A percentile compares a stretch with the other conserved stretches of the same genome.
Conservation (phyloP, 495 filamentous ascomycete genomes). For the Penicillium egyptiacum region DNA sequence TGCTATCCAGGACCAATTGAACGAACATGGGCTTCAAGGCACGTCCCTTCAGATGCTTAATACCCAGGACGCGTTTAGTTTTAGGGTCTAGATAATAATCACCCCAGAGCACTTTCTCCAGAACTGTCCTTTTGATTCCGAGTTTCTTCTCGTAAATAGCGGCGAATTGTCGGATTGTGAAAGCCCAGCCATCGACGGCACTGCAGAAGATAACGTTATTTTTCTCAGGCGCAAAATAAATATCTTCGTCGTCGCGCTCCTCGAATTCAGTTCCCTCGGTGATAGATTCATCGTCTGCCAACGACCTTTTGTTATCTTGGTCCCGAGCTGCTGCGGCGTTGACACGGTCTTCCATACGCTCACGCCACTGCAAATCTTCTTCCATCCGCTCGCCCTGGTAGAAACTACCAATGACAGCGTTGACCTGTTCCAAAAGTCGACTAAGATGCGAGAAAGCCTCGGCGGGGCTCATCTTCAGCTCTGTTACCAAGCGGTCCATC, state of each 20-base stretch:
- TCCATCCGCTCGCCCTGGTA: conserved; percentile 99
- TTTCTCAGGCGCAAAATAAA: conserved; percentile 97
- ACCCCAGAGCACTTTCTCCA: conserved; percentile 97
- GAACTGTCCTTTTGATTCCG: conserved; percentile 82
- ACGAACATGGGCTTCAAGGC: conserved; percentile 96
- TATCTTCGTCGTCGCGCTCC: conserved; percentile 92
- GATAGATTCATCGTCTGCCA: conserved; percentile 53
- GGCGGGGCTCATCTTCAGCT: conserved; percentile 84
- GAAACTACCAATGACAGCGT: conserved; percentile 95
- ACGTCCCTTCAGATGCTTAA: conserved; percentile 91
- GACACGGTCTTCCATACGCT: conserved; percentile 82
- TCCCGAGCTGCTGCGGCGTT: conserved; percentile 52
- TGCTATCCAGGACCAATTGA: conserved; percentile 89
- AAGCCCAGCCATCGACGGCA: conserved; percentile 97
- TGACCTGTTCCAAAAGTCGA: conserved; percentile 90
- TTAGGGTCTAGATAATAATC: conserved; percentile 97
- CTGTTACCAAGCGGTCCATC: conserved; percentile 89
- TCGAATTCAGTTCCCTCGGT: conserved; percentile 63
- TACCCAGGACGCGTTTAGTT: conserved; percentile 85
- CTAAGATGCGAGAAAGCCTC: conserved; percentile 91
- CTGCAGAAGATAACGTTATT: conserved; percentile 99
- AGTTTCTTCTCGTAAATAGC: conserved; percentile 94
- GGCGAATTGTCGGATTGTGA: conserved; percentile 93
- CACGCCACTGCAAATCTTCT: conserved; percentile 94
- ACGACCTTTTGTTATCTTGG: conserved; percentile 39